Evolutionary conservation across 2,329 filamentous ascomycete species (phyloP).

Genomic region (Ploettnerulaceae sp.): DNA sequence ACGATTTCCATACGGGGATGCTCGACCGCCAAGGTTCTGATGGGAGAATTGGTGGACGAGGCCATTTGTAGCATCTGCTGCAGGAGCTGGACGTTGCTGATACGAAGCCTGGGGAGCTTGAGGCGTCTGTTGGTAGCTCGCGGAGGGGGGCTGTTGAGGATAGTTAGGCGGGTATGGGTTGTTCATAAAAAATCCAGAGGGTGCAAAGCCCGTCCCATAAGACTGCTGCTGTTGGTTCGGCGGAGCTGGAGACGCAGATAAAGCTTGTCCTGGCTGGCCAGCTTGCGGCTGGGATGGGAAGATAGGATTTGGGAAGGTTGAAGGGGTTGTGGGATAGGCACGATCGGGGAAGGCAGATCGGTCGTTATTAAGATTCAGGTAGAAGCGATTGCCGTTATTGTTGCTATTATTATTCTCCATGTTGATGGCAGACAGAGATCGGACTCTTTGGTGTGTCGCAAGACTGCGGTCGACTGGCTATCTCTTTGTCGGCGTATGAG

Average conservation of each 20-base stretch:
- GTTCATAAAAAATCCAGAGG: constrained; percentile 56
- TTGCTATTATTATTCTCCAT: constrained; percentile 29
- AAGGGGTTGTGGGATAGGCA: constrained; percentile 82
- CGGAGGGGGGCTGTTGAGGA: constrained; percentile 38
- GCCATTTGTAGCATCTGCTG: constrained; percentile 82
- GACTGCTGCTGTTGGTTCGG: constrained; percentile 34
- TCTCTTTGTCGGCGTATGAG: constrained; percentile 4
- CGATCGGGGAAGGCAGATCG: constrained; percentile 67
- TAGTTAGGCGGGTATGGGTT: constrained; percentile 46
- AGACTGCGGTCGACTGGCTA: constrained; percentile 3
- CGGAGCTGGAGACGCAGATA: constrained; percentile 15
- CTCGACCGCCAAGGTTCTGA: constrained; percentile 79
- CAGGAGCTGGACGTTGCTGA: constrained; percentile 47
- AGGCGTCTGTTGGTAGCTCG: constrained; percentile 51
- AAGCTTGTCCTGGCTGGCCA: constrained; percentile 35
- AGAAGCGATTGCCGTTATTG: constrained; percentile 29
- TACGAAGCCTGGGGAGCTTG: constrained; percentile 47
- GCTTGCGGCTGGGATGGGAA: constrained; percentile 29
- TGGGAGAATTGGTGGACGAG: constrained; percentile 95
- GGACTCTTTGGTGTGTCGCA: constrained; percentile 4
- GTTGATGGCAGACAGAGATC: constrained; percentile 6
- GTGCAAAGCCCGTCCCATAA: constrained; percentile 45
- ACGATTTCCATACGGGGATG: constrained; percentile 64
- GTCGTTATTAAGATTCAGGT: constrained; percentile 40
- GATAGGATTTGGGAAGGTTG: constrained; percentile 92